phyloP scores from a whole-genome alignment of 768 basidiomycete species.

The Boletus fagicola region DNA sequence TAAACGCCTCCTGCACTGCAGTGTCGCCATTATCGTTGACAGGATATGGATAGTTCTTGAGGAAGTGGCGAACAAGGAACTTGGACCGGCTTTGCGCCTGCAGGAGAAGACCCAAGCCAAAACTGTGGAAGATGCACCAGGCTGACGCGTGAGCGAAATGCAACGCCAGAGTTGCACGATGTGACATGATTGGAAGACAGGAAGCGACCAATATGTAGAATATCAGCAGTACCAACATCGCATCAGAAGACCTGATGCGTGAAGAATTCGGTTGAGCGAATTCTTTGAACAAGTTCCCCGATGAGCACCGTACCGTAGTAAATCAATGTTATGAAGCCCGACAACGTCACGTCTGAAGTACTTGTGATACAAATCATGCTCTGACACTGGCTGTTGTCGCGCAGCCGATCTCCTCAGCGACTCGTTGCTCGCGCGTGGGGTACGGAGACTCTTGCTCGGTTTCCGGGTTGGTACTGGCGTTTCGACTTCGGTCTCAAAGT shows the following conservation, averaged over 20 bases:
- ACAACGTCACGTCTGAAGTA: slow-evolving; percentile 91
- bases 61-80: slow-evolving; percentile 89
- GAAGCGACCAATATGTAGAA: slow-evolving; percentile 60
- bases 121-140: slow-evolving; percentile 87
- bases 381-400: slow-evolving; percentile 43
- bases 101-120: slow-evolving; percentile 82
- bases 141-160: slow-evolving; percentile 80
- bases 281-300: neutral
- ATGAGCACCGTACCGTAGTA: slow-evolving; percentile 63
- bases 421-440: slow-evolving; percentile 2
- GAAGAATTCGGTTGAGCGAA: slow-evolving; percentile 24
- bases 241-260: slow-evolving; percentile 70
- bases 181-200: slow-evolving; percentile 58
- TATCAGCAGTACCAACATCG: slow-evolving; percentile 74
- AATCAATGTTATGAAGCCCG: slow-evolving; percentile 75
- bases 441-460: neutral
- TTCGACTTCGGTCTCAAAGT: slow-evolving; percentile 62
- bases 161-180: slow-evolving; percentile 49
- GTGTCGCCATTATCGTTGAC: slow-evolving; percentile 63
- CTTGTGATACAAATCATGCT: slow-evolving; percentile 85
- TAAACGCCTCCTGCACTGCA: slow-evolving; percentile 90
- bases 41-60: slow-evolving; percentile 92
- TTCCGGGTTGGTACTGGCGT: slow-evolving; percentile 33
- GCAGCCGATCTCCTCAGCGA: slow-evolving; percentile 1
- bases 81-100: slow-evolving; percentile 82